Base-by-base conservation (phyloP, 2,329 filamentous ascomycete genomes). In the Microdochium bolleyi region DNA sequence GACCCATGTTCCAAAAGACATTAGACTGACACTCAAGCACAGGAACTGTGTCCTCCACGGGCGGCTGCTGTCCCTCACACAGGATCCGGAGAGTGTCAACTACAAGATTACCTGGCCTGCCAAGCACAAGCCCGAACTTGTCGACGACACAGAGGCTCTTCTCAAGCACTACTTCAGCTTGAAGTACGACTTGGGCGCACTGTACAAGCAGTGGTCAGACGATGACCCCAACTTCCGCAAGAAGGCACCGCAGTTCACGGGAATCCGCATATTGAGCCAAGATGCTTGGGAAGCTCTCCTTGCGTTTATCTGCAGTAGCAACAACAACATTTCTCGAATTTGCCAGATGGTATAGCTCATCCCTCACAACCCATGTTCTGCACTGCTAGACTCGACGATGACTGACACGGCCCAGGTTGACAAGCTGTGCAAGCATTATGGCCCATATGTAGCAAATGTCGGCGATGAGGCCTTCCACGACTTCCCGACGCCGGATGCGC, bases 271-370 rank as follows among this genome's bases (percentile, higher is more conserved):
- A 58, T 73, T 99, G 48, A 89, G 87, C 61, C 94, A 99, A 72
- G 92, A 96, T 73, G 85, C 92, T 1, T 99, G 95, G 94, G 94
- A 99, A 69, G 85, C 94, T 1, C 76, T 99, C 22, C 76, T 99
- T 24, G 86, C 88, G 53, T 99, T 99, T 70, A 99, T 99, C 58
- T 99, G 94, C 77, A 96, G 92, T 70, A 96, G 91, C 70, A 99
- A 99, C 71, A 99, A 99, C 72, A 96, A 99, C 66, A 99, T 99
- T 55, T 80, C 85, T 2, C 83, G 94, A 38, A 99, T 99, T 66
- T 92, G 89, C 4, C 89, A 95, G 70, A 99, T 99, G 94, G 91
- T 88, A 62, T 57, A 64, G n/a, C 44, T 4, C 10, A 4, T 50
- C 38, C 24, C 14, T 25, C 24, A 27, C 22, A 11, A 10, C 13